Evolutionary conservation across 345 rosid species (phyloP), one percentile per base, ranked within the genome.

Genomic region (Erodium maritimum): DNA sequence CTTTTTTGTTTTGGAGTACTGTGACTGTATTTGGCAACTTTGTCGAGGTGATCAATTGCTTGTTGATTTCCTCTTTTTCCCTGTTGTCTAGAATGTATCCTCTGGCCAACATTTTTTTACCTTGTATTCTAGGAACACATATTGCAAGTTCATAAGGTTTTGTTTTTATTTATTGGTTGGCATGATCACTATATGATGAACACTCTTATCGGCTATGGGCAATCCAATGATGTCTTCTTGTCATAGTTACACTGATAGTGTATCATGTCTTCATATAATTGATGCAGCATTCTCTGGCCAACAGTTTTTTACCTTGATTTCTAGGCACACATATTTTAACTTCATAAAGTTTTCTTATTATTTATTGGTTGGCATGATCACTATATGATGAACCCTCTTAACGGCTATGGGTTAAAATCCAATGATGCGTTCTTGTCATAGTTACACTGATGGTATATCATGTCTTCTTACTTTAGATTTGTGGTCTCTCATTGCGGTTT

Each of bases 31-130:
- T 13, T 57, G 71, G 70, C 71, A 69, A 58, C 78, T 73, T 65
- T 71, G 71, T 68, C 61, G 19, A 58, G 76, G 69, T 53, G 19
- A 56, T 66, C 63, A 20, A 10, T 73, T 19, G 7, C n/a, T 45
- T 63, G 21, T 64, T 59, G 65, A 62, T 70, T 68, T 67, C 78
- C 74, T 63, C 70, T 57, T 25, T 65, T 75, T 69, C 59, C 64
- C 51, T 67, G 75, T 70, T 72, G 55, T 67, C 75, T 13, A 60
- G 50, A 70, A 22, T 22, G 8, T 29, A 29, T 29, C 46, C 16
- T 20, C 34, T n/a, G 53, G 65, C 72, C 46, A 55, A 20, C 56
- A 6, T 45, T 46, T 45, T 21, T 17, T n/a, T n/a, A n/a, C n/a
- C n/a, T n/a, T n/a, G n/a, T n/a, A n/a, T n/a, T n/a, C n/a, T n/a